Base-by-base conservation (phyloP, 176 grass and related monocot species). In the Aegilops longissima region DNA sequence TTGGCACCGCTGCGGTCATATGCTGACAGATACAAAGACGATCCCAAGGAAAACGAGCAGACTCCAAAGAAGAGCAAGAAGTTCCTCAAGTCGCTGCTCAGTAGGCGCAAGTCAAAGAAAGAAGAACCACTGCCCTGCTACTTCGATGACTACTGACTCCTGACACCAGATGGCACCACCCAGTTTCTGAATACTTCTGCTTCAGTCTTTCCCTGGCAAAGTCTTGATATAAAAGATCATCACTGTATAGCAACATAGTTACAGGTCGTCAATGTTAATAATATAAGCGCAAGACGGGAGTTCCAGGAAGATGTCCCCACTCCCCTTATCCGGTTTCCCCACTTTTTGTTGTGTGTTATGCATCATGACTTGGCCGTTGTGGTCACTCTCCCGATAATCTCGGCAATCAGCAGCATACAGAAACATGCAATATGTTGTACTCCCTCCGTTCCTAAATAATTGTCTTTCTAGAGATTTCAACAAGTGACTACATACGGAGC, bases 71-170 rank as follows among this genome's bases (percentile, higher is more conserved):
- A 99, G 51, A 82, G 87, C 87, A 96, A 85, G 66, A 98, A 93
- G 68, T 93, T 96, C 47, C 92, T 99, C 20, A 96, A 94, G 80
- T 70, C 94, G 2, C 85, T 99, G 80, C 94, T 99, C 54, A 94
- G 90, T 84, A 96, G 97, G 82, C 94, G 90, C 67, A 99, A 94
- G 44, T 99, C 97, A 11, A 94, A 78, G 84, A 99, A 99, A 91
- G 97, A 96, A 63, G 93, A 92, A 30, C 86, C 59, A 2, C 35
- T 91, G 80, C 84, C 73, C 8, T 52, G 73, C 49, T 76, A 76
- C 73, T 52, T 30, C 14, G 73, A 76, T 24, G 73, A 76, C 23
- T 76, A 76, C 8, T 52, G 73, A 76, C 25, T 76, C 44, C 14
- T 31, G 14, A 76, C 44, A 51, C 24, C 16, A 76, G 73, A 76